These are phyloP conservation scores for Grosmannia serpens DNA, from an alignment of 2,329 filamentous ascomycete species.

Conservation along the genomic window DNA sequence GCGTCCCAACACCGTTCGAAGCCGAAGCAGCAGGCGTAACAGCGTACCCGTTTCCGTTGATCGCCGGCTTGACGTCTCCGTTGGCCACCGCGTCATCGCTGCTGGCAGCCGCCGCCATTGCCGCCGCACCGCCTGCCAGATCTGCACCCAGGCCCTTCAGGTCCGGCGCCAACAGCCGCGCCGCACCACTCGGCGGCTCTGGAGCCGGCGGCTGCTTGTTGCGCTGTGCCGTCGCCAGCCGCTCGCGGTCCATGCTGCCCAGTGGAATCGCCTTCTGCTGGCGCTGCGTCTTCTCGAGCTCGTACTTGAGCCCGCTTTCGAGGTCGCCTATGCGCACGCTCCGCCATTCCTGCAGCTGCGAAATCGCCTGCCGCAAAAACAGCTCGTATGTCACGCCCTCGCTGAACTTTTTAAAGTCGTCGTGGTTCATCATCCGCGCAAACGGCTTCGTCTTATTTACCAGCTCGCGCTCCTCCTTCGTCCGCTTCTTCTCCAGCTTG, in stretches of 20 bases:
- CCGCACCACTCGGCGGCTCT: slow-evolving; percentile 66
- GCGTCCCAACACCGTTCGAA: slow-evolving; percentile 22
- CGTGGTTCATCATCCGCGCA: slow-evolving; percentile 88
- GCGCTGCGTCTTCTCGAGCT: slow-evolving; percentile 71
- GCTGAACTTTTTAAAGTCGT: slow-evolving; percentile 78
- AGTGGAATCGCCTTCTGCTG: slow-evolving; percentile 60
- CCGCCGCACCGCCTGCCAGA: slow-evolving; percentile 24
- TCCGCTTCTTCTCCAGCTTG: slow-evolving; percentile 83
- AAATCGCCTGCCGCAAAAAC: slow-evolving; percentile 79
- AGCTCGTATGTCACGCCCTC: slow-evolving; percentile 82
- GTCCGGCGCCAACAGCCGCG: slow-evolving; percentile 54
- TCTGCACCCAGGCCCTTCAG: slow-evolving; percentile 33
- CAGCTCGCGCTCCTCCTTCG: slow-evolving; percentile 87
- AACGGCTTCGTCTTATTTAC: slow-evolving; percentile 93
- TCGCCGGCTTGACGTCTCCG: neutral
- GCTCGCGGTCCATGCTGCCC: slow-evolving; percentile 73
- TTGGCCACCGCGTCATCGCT: slow-evolving; percentile 16
- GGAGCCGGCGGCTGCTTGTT: slow-evolving; percentile 58
- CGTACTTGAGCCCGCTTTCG: slow-evolving; percentile 80
- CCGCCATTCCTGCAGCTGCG: slow-evolving; percentile 90
- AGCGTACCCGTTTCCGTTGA: neutral
- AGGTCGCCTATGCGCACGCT: slow-evolving; percentile 74
- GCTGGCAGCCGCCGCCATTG: neutral
- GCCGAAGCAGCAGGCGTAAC: neutral
- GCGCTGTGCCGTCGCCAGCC: slow-evolving; percentile 59